phyloP scores from a whole-genome alignment of 192 early-diverging fungal genomes.

The Entomortierella lignicola region DNA sequence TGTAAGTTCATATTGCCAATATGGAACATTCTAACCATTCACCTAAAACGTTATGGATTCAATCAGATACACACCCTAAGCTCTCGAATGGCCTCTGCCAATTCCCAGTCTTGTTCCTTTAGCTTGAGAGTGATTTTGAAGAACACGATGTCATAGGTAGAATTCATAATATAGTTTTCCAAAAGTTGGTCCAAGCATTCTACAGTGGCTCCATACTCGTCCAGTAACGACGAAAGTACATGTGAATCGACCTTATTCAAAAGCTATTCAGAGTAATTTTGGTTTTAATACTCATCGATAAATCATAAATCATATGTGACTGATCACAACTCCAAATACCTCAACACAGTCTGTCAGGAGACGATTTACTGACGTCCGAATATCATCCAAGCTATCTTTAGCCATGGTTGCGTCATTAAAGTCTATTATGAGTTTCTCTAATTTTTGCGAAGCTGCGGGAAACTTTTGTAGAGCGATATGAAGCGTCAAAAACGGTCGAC shows the following conservation, averaged over 20 bases:
- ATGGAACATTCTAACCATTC: background rate
- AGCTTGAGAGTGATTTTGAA: slow-evolving; percentile 61
- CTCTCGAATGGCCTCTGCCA: slow-evolving; percentile 50
- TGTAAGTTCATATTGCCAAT: background rate
- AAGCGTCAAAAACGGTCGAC: slow-evolving; percentile 29
- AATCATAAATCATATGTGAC: background rate
- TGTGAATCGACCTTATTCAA: slow-evolving; percentile 37
- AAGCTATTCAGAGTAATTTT: slow-evolving; percentile 7
- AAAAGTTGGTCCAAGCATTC: slow-evolving; percentile 41
- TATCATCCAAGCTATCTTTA: slow-evolving; percentile 29
- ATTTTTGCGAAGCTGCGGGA: slow-evolving; percentile 29
- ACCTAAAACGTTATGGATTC: background rate
- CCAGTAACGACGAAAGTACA: slow-evolving; percentile 17
- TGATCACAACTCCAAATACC: background rate
- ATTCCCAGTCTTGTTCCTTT: slow-evolving; percentile 48
- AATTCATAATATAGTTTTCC: slow-evolving; percentile 65
- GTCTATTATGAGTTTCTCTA: slow-evolving; percentile 42
- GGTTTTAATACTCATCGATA: background rate
- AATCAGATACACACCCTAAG: slow-evolving; percentile 26
- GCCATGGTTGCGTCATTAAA: slow-evolving; percentile 41
- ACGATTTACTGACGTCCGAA: slow-evolving; percentile 25
- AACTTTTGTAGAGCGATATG: slow-evolving; percentile 30
- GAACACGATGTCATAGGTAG: slow-evolving; percentile 64
- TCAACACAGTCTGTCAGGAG: slow-evolving; percentile 31
- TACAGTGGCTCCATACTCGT: slow-evolving; percentile 23